Evolutionary conservation across 2,329 filamentous ascomycete species (phyloP).

Genomic region (Trichoderma semiorbis): DNA sequence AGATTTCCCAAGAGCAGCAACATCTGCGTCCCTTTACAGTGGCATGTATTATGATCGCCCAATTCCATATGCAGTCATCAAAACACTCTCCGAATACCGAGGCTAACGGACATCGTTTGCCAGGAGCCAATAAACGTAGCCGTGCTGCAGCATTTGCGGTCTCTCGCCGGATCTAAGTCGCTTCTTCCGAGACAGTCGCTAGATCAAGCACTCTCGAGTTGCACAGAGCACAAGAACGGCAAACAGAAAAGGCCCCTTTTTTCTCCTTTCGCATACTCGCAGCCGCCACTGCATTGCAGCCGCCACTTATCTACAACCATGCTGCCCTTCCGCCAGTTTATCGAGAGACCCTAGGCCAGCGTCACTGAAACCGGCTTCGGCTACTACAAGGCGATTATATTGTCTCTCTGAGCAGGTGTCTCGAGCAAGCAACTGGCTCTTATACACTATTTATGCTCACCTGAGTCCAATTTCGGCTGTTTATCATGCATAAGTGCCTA

Average conservation of each 20-base stretch:
- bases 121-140: background rate
- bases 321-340: background rate
- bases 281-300: background rate
- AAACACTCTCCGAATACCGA: slow-evolving; percentile 1
- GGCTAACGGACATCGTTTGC: background rate
- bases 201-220: background rate
- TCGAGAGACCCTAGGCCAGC: background rate
- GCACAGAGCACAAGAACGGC: background rate
- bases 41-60: background rate
- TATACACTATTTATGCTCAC: background rate
- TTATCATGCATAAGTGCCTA: background rate
- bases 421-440: background rate
- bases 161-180: background rate
- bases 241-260: background rate
- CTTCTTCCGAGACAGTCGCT: slow-evolving; percentile 17
- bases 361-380: background rate
- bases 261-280: background rate
- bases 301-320: background rate
- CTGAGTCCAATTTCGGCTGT: background rate
- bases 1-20: background rate
- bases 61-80: background rate
- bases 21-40: background rate
- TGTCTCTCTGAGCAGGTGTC: background rate
- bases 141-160: background rate
- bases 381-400: background rate